These are phyloP conservation scores for Botrytis elliptica DNA, from an alignment of 2,329 filamentous ascomycete genomes.

Conservation along the genomic window DNA sequence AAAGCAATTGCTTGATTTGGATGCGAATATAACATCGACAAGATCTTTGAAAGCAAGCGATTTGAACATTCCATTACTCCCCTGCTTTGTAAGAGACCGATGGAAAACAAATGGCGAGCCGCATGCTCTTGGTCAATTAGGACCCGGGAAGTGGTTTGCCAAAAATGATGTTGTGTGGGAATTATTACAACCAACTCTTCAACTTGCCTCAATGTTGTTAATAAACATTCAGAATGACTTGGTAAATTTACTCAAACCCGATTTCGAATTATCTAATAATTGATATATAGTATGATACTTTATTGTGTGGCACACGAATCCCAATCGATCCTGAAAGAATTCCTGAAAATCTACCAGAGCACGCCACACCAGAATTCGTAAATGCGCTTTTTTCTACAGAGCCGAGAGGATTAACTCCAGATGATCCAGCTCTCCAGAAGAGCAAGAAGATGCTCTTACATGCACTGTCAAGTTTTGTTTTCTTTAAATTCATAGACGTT, in stretches of 20 bases:
- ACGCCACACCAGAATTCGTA: not conserved
- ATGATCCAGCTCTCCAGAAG: not conserved
- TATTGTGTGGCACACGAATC: not conserved
- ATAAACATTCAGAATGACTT: not conserved
- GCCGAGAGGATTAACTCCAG: conserved; percentile 1
- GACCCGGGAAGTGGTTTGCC: not conserved
- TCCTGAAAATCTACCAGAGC: not conserved
- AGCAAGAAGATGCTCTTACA: not conserved
- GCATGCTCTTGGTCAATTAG: not conserved
- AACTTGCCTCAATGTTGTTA: not conserved
- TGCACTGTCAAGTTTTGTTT: not conserved
- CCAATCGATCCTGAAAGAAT: not conserved
- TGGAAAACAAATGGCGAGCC: not conserved
- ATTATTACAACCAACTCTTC: not conserved
- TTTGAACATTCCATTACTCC: not conserved
- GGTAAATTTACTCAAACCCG: not conserved
- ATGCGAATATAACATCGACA: conserved; percentile 6
- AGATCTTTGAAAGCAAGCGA: not conserved
- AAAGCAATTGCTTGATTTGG: conserved; percentile 11
- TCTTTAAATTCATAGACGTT: not conserved
- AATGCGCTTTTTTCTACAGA: not conserved
- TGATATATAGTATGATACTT: not conserved
- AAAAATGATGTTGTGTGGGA: not conserved
- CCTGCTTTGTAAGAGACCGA: not conserved
- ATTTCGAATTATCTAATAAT: not conserved